Evolutionary conservation across 805 yeast genomes (phyloP).

Genomic region (Pichia sporocuriosa): DNA sequence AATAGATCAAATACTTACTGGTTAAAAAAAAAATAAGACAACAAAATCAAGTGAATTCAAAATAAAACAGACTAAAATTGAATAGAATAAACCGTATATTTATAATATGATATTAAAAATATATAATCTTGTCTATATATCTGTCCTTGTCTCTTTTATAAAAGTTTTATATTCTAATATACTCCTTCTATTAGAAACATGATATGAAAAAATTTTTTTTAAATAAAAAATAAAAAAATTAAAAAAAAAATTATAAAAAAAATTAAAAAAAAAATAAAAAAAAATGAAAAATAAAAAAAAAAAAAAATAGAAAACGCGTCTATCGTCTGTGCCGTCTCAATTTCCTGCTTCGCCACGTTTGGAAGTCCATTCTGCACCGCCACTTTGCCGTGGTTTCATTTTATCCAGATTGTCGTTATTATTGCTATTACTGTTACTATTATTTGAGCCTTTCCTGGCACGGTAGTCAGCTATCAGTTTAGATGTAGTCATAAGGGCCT

Average conservation of each 20-base stretch:
- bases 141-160: too few relatives aligned
- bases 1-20: too few relatives aligned
- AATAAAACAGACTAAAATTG: too few relatives aligned
- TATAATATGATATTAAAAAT: too few relatives aligned
- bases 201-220: slow-evolving; percentile 2
- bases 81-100: too few relatives aligned
- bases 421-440: not conserved
- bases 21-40: too few relatives aligned
- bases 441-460: too few relatives aligned
- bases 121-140: too few relatives aligned
- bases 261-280: not conserved
- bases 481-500: slow-evolving; percentile 7
- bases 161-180: too few relatives aligned
- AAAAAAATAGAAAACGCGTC: slow-evolving; percentile 1
- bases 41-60: too few relatives aligned
- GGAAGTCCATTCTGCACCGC: slow-evolving; percentile 69
- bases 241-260: not conserved
- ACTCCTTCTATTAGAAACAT: too few relatives aligned
- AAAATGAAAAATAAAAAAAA: not conserved
- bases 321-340: not conserved
- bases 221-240: slow-evolving; percentile 2
- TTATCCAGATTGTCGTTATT: not conserved
- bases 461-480: slow-evolving; percentile 7
- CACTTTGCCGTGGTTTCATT: slow-evolving; percentile 62
- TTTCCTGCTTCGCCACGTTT: slow-evolving; percentile 74